Percentiles rank a stretch among this genome's conserved stretches.
phyloP scores from a whole-genome alignment of 2,329 filamentous ascomycete genomes.

The Colletotrichum orchidophilum region DNA sequence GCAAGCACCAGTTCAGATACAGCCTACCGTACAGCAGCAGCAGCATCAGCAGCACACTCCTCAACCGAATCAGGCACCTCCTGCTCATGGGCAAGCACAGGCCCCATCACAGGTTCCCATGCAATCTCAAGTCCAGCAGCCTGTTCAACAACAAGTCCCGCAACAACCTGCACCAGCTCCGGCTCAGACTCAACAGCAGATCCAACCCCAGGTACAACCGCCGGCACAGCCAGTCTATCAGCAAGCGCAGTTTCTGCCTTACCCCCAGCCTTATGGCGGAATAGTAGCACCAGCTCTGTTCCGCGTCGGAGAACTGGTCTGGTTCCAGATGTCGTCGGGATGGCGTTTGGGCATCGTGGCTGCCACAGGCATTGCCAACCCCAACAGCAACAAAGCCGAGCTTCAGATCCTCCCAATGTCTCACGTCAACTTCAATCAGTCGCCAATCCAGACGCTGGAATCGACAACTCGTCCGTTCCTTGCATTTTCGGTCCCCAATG shows the following conservation, averaged over 20 bases:
- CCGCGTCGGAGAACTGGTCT: constrained; percentile 59
- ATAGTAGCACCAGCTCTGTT: constrained; percentile 48
- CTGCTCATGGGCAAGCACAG: not conserved
- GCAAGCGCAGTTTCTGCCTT: constrained; percentile 27
- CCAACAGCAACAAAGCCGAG: constrained; percentile 33
- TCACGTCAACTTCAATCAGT: constrained; percentile 48
- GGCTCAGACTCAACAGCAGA: constrained; percentile 7
- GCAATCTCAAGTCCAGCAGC: constrained; percentile 6
- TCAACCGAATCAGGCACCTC: constrained; percentile 2
- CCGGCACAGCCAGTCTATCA: constrained; percentile 17
- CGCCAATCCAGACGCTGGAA: constrained; percentile 49
- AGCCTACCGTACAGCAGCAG: not conserved
- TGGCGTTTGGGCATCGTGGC: constrained; percentile 60
- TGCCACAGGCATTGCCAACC: constrained; percentile 41
- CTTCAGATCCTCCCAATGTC: constrained; percentile 51
- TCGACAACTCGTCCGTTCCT: constrained; percentile 59
- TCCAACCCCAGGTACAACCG: constrained; percentile 19
- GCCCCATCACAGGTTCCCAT: not conserved
- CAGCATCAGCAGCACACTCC: not conserved
- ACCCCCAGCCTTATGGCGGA: constrained; percentile 22
- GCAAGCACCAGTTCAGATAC: not conserved
- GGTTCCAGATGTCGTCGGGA: constrained; percentile 57
- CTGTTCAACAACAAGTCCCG: not conserved
- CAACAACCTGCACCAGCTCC: constrained; percentile 9
- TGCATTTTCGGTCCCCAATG: constrained; percentile 59